These are phyloP conservation scores for Nemania abortiva DNA, from an alignment of 2,329 filamentous ascomycete genomes.

Conservation along the genomic window DNA sequence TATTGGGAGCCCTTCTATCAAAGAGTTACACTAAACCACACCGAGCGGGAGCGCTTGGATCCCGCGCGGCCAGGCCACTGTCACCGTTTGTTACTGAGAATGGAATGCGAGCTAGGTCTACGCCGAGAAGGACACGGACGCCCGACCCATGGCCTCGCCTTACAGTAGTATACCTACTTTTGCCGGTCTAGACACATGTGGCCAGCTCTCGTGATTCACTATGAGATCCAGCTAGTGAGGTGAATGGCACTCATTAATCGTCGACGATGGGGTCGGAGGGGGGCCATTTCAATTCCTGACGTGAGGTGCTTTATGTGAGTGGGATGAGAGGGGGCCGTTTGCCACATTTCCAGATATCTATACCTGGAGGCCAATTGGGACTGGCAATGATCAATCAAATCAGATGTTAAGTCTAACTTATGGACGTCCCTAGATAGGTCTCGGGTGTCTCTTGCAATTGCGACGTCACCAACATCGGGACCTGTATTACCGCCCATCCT, in stretches of 20 bases:
- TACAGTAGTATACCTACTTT: neutral
- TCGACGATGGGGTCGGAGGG: conserved; percentile 14
- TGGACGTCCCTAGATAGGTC: neutral
- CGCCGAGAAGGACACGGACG: conserved; percentile 21
- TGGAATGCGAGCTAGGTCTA: neutral
- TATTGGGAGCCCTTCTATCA: neutral
- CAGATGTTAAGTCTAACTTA: neutral
- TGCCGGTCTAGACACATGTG: conserved; percentile 3
- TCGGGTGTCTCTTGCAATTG: neutral
- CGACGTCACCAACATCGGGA: neutral
- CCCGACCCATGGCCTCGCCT: conserved; percentile 12
- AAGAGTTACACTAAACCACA: neutral
- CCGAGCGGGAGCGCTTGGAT: conserved; percentile 16
- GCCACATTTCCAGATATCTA: neutral
- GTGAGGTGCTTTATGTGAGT: neutral
- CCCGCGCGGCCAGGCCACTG: neutral
- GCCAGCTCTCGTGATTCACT: conserved; percentile 15
- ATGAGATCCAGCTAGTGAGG: conserved; percentile 2
- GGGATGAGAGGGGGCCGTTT: neutral
- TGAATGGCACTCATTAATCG: conserved; percentile 6
- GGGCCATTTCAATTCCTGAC: conserved; percentile 6
- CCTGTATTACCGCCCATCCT: neutral
- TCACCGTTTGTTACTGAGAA: conserved; percentile 5
- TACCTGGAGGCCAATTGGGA: neutral
- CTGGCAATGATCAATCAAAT: neutral